phyloP scores from a whole-genome alignment of 164 flowering plant genomes.

The Houttuynia cordata region DNA sequence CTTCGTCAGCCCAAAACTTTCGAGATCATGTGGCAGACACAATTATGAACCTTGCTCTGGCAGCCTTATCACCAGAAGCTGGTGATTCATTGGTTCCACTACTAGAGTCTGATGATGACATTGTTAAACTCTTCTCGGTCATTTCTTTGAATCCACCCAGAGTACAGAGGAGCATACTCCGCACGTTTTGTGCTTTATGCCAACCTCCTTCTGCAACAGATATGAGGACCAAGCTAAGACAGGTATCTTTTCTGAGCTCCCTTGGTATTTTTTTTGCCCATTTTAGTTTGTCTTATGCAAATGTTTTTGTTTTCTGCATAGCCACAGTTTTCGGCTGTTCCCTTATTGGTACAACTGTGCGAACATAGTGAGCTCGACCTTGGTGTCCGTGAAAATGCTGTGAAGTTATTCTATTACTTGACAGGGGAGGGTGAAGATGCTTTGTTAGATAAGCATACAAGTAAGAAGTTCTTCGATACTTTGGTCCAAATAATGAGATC shows the following conservation, averaged over 20 bases:
- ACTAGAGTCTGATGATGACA: constrained; percentile 51
- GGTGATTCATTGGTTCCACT: constrained; percentile 20
- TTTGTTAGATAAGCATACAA: constrained; percentile 30
- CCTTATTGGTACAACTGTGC: constrained; percentile 37
- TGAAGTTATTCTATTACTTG: constrained; percentile 47
- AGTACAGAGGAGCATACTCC: constrained; percentile 42
- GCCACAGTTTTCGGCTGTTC: constrained; percentile 39
- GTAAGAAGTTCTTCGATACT: constrained; percentile 28
- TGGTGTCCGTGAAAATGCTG: constrained; percentile 35
- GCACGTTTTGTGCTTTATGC: constrained; percentile 44
- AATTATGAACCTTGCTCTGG: constrained; percentile 44
- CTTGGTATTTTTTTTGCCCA: neutral
- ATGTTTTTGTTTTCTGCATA: neutral
- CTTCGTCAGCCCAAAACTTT: constrained; percentile 25
- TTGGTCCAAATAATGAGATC: constrained; percentile 29
- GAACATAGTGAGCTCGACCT: constrained; percentile 20
- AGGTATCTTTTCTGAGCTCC: constrained; percentile 27
- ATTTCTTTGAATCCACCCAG: constrained; percentile 29
- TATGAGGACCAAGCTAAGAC: constrained; percentile 36
- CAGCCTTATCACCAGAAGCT: constrained; percentile 27
- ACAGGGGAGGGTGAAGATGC: constrained; percentile 24
- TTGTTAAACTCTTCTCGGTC: constrained; percentile 38
- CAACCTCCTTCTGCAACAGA: constrained; percentile 28
- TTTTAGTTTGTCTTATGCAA: neutral
- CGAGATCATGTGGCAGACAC: constrained; percentile 41